Conservation (phyloP, 371 early-diverging fungal species). For the Parasitella parasitica region DNA sequence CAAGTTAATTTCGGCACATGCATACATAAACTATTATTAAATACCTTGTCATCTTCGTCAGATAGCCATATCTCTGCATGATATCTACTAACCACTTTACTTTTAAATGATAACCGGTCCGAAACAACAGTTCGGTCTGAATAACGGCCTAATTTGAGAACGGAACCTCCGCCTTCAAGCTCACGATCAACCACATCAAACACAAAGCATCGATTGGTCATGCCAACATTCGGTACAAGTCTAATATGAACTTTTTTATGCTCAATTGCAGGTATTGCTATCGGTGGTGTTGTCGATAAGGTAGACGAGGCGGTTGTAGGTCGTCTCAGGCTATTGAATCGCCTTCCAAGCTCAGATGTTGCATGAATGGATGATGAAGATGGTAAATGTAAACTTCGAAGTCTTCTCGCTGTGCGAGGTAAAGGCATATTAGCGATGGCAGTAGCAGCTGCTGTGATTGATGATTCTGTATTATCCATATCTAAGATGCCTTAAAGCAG, state of each 20-base stretch:
- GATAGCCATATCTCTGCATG: constrained; percentile 81
- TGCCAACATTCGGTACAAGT: constrained; percentile 69
- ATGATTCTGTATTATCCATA: constrained; percentile 5
- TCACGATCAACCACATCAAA: constrained; percentile 79
- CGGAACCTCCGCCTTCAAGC: constrained; percentile 54
- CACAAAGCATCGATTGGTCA: constrained; percentile 62
- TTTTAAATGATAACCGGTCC: constrained; percentile 73
- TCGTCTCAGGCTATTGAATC: constrained; percentile 20
- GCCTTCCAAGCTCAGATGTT: constrained; percentile 8
- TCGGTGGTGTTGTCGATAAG: background rate
- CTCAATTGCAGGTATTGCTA: background rate
- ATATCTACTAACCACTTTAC: constrained; percentile 75
- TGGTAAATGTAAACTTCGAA: constrained; percentile 22
- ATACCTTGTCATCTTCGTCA: constrained; percentile 27
- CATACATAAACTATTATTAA: no score
- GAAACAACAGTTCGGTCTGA: constrained; percentile 65
- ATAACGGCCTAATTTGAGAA: constrained; percentile 73
- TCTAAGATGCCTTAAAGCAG: constrained; percentile 8
- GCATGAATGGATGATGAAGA: background rate
- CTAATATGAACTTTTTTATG: constrained; percentile 50
- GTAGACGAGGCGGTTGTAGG: background rate
- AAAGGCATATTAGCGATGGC: background rate
- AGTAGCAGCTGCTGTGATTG: background rate
- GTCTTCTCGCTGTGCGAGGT: constrained; percentile 1
- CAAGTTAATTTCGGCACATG: no score